Conservation (phyloP, 805 yeast genomes). For the Metschnikowia arizonensis region DNA sequence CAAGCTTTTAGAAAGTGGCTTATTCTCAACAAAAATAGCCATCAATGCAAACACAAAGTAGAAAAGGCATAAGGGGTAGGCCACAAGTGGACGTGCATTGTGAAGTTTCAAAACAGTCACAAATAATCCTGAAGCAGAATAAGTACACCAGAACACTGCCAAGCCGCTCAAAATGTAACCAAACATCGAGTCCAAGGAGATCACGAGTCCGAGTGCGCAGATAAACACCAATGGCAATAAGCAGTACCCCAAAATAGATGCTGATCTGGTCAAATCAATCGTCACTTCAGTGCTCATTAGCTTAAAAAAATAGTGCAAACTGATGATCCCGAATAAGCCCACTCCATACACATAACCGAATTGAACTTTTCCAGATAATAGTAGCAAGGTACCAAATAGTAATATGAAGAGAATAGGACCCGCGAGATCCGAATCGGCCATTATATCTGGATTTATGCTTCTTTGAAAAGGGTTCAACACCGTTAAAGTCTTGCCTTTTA, state of each 20-base stretch:
- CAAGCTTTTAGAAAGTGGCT: constrained; percentile 6
- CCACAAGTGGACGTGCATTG: constrained; percentile 84
- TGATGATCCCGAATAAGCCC: constrained; percentile 83
- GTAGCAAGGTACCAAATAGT: constrained; percentile 74
- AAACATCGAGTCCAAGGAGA: constrained; percentile 62
- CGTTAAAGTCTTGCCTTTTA: constrained; percentile 75
- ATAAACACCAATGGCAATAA: constrained; percentile 80
- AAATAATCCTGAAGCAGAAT: constrained; percentile 88
- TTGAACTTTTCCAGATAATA: constrained; percentile 89
- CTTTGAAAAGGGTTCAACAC: constrained; percentile 75
- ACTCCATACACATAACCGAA: constrained; percentile 97
- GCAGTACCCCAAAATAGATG: constrained; percentile 92
- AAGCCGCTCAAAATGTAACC: constrained; percentile 70
- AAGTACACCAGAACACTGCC: constrained; percentile 86
- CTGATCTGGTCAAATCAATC: constrained; percentile 65
- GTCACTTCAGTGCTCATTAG: constrained; percentile 69
- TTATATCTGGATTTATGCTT: constrained; percentile 60
- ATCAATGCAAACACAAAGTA: constrained; percentile 92
- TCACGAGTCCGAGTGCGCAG: constrained; percentile 64
- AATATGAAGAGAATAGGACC: constrained; percentile 91
- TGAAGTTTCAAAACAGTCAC: constrained; percentile 78
- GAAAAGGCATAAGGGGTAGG: constrained; percentile 88
- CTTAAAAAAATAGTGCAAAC: constrained; percentile 79
- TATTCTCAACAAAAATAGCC: constrained; percentile 74
- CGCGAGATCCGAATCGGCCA: constrained; percentile 88